These are phyloP conservation scores for Acacia melanoxylon DNA, from an alignment of 306 rosid genomes.

Conservation along the genomic window DNA sequence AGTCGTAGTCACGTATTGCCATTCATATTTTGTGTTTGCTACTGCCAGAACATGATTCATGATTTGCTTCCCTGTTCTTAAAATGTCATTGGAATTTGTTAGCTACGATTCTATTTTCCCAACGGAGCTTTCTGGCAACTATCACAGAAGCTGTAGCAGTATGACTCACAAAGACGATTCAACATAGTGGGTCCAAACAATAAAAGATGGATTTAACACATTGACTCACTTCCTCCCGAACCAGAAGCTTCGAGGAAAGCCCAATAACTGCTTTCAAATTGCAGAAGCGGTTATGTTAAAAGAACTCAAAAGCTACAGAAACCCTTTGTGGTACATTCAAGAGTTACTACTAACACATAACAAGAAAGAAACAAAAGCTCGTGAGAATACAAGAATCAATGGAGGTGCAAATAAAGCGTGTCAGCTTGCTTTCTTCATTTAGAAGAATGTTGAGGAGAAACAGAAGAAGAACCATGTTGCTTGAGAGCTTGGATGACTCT, in stretches of 20 bases:
- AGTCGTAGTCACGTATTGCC: neutral
- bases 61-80: too few species aligned
- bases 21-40: too few species aligned
- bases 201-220: neutral
- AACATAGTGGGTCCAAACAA: neutral
- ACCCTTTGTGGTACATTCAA: neutral
- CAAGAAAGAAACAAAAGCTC: neutral
- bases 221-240: neutral
- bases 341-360: neutral
- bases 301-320: neutral
- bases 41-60: too few species aligned
- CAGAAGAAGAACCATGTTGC: slow-evolving; percentile 20
- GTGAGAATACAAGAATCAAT: neutral
- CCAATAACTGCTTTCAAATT: neutral
- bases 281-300: neutral
- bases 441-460: slow-evolving; percentile 6
- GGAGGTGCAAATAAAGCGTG: neutral
- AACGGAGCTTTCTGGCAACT: neutral
- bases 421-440: neutral
- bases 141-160: neutral
- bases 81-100: too few species aligned
- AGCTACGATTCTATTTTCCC: too few species aligned
- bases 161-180: neutral
- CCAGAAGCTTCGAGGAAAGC: neutral
- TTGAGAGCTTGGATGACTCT: slow-evolving; percentile 74